Percentiles rank a stretch among this genome's conserved stretches.
Conservation (phyloP, 2,329 filamentous ascomycete genomes). For the Penicillium sp. region DNA sequence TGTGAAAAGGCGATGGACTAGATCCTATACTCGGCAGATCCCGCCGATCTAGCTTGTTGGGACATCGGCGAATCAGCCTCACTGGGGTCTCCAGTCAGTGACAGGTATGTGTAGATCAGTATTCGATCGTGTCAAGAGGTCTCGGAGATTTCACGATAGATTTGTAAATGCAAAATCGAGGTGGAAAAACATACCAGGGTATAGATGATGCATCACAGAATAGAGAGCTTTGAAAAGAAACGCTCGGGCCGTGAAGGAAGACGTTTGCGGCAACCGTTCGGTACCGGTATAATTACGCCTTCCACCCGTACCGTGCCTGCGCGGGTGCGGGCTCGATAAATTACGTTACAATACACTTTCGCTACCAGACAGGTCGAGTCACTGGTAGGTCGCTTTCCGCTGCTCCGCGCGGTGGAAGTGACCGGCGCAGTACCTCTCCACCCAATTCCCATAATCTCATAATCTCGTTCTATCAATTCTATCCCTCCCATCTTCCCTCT, state of each 20-base stretch:
- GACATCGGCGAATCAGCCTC: slow-evolving; percentile 4
- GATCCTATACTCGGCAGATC: slow-evolving; percentile 4
- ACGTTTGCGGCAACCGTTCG: slow-evolving; percentile 5
- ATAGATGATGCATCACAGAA: slow-evolving; percentile 2
- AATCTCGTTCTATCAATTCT: slow-evolving; percentile 10
- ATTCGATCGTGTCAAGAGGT: no score
- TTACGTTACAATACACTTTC: slow-evolving; percentile 5
- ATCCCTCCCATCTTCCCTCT: slow-evolving; percentile 3
- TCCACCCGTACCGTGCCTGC: not conserved
- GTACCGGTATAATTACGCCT: slow-evolving; percentile 15
- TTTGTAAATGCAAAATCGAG: not conserved
- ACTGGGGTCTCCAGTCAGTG: not conserved
- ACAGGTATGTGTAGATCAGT: no score
- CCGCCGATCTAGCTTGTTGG: slow-evolving; percentile 9
- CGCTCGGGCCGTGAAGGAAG: not conserved
- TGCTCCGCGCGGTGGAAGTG: slow-evolving; percentile 6
- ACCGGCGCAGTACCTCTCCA: slow-evolving; percentile 14
- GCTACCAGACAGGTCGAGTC: slow-evolving; percentile 4
- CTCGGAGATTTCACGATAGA: no score
- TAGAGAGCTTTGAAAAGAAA: not conserved
- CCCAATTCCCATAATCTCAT: slow-evolving; percentile 1
- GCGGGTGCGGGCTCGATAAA: not conserved
- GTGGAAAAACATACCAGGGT: not conserved
- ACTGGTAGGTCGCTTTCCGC: slow-evolving; percentile 13
- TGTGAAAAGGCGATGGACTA: not conserved